These are phyloP conservation scores for Aspergillus sp. DNA, from an alignment of 2,329 filamentous ascomycete species.

Conservation along the genomic window DNA sequence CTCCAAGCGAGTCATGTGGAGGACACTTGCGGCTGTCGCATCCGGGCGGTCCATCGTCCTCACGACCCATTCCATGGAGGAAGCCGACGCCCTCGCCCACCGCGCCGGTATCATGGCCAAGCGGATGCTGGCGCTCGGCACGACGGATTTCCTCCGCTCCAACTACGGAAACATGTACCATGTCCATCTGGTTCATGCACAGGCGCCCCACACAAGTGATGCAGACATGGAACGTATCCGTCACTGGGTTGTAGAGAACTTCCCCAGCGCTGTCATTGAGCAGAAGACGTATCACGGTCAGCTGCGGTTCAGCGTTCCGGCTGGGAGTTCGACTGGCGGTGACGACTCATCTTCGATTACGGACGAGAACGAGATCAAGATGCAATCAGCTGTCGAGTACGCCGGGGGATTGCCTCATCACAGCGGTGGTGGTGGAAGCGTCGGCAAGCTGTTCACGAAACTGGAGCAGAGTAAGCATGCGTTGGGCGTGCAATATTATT, in stretches of 20 bases:
- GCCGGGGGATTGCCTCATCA: background rate
- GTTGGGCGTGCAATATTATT: conserved; percentile 79
- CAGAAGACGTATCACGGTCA: conserved; percentile 79
- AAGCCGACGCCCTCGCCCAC: conserved; percentile 82
- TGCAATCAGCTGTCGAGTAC: background rate
- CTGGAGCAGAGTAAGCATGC: conserved; percentile 68
- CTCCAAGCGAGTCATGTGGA: conserved; percentile 91
- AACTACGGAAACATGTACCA: conserved; percentile 77
- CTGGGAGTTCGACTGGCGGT: background rate
- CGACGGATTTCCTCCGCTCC: conserved; percentile 66
- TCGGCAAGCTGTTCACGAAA: conserved; percentile 64
- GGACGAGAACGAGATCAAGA: background rate
- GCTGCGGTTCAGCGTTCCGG: conserved; percentile 75
- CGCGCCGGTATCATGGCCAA: conserved; percentile 82
- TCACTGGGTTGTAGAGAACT: conserved; percentile 60
- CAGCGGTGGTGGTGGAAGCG: background rate
- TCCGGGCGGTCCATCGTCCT: conserved; percentile 78
- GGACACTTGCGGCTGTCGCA: conserved; percentile 70
- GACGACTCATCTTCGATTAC: background rate
- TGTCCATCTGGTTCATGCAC: conserved; percentile 73
- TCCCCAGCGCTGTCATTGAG: conserved; percentile 67
- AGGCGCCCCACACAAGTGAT: conserved; percentile 69
- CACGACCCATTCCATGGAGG: conserved; percentile 94
- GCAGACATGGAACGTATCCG: conserved; percentile 67
- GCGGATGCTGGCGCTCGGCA: conserved; percentile 81